Evolutionary conservation across 2,329 filamentous ascomycete genomes (phyloP), one percentile per base, ranked within the genome.

Genomic region (Colletotrichum lentis): DNA sequence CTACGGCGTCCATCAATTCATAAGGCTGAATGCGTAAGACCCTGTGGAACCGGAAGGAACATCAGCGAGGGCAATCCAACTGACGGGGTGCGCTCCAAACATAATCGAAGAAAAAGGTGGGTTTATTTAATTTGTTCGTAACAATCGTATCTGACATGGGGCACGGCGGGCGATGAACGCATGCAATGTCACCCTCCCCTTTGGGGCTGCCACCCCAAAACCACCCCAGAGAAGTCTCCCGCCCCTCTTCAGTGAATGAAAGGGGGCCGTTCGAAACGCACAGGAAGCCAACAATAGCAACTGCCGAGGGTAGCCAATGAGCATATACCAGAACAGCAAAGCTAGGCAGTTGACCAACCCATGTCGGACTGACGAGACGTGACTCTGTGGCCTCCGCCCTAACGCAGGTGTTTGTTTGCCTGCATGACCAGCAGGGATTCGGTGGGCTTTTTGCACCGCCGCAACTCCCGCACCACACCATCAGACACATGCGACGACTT

Each of bases 251-350:
- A 35, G 18, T n/a, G 31, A 53, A 37, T 41, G 12, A 41, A n/a
- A 24, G n/a, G 52, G 46, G 27, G 2, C 64, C 64, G 37, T 50
- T 58, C 16, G 39, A 41, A 41, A 43, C 43, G 41, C 65, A 53
- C 37, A 27, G 56, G 52, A 18, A 37, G 64, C 52, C 67, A 69
- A 57, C 67, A 67, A 69, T 69, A 69, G 67, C 56, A 69, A 53
- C 57, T 47, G 47, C 27, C 14, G 35, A 35, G 39, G 43, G 18
- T 46, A 57, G 35, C 54, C 61, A 67, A 67, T 67, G 16, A 39
- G 35, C 16, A 41, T n/a, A 24, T 52, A 64, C 61, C 49, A 59
- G 59, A 64, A 64, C 64, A 54, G 64, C 54, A 47, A 49, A n/a
- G 52, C 49, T 44, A 31, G 44, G 58, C 49, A 52, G 50, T 58